Percentiles rank a stretch among this genome's conserved stretches.
phyloP scores from a whole-genome alignment of 2,329 filamentous ascomycete genomes.

The Didymella lethalis region DNA sequence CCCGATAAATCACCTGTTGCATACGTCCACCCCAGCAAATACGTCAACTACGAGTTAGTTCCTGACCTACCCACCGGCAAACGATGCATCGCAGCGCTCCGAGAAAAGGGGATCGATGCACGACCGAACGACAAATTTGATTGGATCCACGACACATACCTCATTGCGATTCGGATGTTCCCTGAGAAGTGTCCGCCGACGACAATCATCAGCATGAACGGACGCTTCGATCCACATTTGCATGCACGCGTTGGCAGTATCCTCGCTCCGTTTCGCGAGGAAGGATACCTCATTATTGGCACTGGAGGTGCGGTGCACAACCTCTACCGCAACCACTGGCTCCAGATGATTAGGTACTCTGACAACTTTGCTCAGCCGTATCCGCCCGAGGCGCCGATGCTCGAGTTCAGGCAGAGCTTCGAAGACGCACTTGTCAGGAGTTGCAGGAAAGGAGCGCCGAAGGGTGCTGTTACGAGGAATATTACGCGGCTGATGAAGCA shows the following conservation, averaged over 20 bases:
- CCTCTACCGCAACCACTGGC: constrained; percentile 72
- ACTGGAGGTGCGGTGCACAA: constrained; percentile 74
- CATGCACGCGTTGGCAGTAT: constrained; percentile 66
- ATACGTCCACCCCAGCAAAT: constrained; percentile 72
- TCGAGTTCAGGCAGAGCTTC: constrained; percentile 72
- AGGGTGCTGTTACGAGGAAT: constrained; percentile 57
- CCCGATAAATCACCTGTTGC: constrained; percentile 70
- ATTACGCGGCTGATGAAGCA: constrained; percentile 73
- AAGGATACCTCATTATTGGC: constrained; percentile 65
- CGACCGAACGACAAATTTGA: constrained; percentile 65
- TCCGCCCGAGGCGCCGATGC: constrained; percentile 66
- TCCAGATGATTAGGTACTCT: constrained; percentile 67
- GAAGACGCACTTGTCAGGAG: constrained; percentile 66
- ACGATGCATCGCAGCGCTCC: constrained; percentile 60
- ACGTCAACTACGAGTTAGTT: constrained; percentile 67
- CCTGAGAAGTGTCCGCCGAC: constrained; percentile 70
- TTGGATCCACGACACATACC: constrained; percentile 77
- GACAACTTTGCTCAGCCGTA: constrained; percentile 69
- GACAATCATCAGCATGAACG: constrained; percentile 65
- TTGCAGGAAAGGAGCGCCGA: constrained; percentile 56
- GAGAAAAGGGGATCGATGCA: constrained; percentile 62
- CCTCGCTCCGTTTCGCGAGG: constrained; percentile 62
- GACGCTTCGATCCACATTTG: constrained; percentile 63
- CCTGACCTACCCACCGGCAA: constrained; percentile 65
- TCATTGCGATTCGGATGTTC: constrained; percentile 75